Conservation (phyloP, 1,139 yeast species). For the Geotrichum fermentans region DNA sequence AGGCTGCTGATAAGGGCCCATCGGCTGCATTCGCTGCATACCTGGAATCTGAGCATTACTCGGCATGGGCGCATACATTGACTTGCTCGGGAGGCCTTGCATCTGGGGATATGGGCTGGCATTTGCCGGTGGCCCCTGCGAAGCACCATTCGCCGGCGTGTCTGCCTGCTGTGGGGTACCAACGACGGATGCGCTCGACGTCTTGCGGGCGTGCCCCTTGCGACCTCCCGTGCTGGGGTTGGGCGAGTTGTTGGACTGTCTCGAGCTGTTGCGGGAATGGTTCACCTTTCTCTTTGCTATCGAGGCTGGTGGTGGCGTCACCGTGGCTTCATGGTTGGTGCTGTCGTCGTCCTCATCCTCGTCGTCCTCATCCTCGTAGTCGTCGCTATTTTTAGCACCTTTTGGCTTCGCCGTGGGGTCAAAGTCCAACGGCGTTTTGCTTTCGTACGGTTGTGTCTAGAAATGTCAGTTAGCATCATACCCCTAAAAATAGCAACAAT, state of each 20-base stretch:
- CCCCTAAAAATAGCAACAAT: conserved; percentile 14
- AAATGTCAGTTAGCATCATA: conserved; percentile 18
- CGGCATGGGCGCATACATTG: background rate
- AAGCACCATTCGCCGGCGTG: background rate
- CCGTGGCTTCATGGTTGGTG: conserved; percentile 3
- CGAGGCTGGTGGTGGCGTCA: conserved; percentile 10
- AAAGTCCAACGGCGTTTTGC: conserved; percentile 32
- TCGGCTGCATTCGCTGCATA: background rate
- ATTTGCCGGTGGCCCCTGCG: background rate
- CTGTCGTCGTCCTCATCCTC: conserved; percentile 12
- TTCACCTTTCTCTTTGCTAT: conserved; percentile 1
- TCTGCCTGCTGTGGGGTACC: conserved; percentile 4
- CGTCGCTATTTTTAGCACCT: conserved; percentile 20
- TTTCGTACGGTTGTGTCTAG: conserved; percentile 34
- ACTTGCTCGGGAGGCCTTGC: background rate
- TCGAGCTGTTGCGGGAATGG: conserved; percentile 5
- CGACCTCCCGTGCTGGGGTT: conserved; percentile 15
- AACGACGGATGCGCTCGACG: conserved; percentile 3
- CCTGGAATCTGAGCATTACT: background rate
- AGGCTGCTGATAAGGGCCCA: background rate
- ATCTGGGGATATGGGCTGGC: background rate
- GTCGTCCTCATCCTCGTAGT: conserved; percentile 26
- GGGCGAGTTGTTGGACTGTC: conserved; percentile 13
- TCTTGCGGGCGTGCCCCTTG: conserved; percentile 9
- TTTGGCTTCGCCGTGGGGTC: conserved; percentile 23